Base-by-base conservation (phyloP, 164 flowering plant genomes). In the Taxillus chinensis region DNA sequence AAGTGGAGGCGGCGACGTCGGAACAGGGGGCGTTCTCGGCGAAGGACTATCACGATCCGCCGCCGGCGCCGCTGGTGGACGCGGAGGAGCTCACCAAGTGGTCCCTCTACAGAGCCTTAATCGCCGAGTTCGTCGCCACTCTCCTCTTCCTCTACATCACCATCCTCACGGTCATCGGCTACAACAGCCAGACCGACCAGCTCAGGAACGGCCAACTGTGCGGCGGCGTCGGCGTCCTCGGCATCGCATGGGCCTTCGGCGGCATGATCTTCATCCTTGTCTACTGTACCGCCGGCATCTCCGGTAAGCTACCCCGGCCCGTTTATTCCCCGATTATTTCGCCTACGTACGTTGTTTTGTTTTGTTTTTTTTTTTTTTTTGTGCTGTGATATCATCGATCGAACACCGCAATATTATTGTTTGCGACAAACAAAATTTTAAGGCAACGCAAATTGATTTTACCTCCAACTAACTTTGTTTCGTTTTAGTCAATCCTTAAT, bases 231-330 rank as follows among this genome's bases (percentile, higher is more conserved):
- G 96, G 96, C 45, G 71, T 85, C 55, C 86, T 90, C 41, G 97
- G 97, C 39, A 88, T 90, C 68, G 97, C 97, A 4, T 90, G 97
- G 97, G 87, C 97, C 54, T 85, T 90, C 15, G 97, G 97, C 45
- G 97, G 97, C 71, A 90, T 88, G 97, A 90, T 90, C 76, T 88
- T 90, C 64, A 59, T 90, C 67, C 97, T 90, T 39, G 96, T 90
- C 62, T 90, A 88, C 88, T 90, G 97, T 86, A 88, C 96, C 53
- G 97, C 97, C 70, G 97, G 97, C 39, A 90, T 88, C 73, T 88
- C 97, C 7, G 97, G 97, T 90, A 9, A n/a, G 15, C 14, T 53
- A 1, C 56, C 15, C 56, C 56, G 12, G 10, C 8, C 46, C 10
- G 10, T 14, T 14, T 17, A 53, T 14, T 14, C 14, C 14, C 14